Conservation (phyloP, 805 yeast species). For the Phaffomyces antillensis region DNA sequence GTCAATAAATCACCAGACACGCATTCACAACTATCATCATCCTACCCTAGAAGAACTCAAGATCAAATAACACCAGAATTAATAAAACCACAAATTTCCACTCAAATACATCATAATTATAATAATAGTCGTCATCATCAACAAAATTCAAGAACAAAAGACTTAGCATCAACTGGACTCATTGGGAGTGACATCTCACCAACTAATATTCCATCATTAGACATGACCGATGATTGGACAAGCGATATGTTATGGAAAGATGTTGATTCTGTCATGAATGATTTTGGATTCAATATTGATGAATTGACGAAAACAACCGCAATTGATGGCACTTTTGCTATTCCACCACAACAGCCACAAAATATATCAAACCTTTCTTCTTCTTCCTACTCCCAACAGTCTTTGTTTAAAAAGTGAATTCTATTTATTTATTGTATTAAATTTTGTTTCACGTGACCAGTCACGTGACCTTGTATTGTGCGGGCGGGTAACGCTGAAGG, state of each 20-base stretch:
- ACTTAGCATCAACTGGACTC: neutral
- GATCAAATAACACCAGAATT: neutral
- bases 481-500: constrained; percentile 6
- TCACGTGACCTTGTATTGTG: neutral
- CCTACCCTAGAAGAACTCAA: neutral
- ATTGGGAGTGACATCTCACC: constrained; percentile 12
- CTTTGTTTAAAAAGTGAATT: neutral
- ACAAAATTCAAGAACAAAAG: neutral
- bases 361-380: neutral
- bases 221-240: constrained; percentile 36
- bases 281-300: constrained; percentile 75
- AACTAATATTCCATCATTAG: constrained; percentile 23
- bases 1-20: constrained; percentile 16
- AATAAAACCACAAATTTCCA: neutral
- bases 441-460: neutral
- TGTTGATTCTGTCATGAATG: constrained; percentile 84
- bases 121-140: neutral
- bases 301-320: constrained; percentile 9
- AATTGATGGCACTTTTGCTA: neutral
- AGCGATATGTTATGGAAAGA: constrained; percentile 55
- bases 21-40: neutral
- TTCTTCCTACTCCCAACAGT: neutral
- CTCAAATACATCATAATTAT: neutral
- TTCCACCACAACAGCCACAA: constrained; percentile 1
- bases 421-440: neutral